Conservation (phyloP, 78 protist genomes). For the Monocercomonoides exilis region DNA sequence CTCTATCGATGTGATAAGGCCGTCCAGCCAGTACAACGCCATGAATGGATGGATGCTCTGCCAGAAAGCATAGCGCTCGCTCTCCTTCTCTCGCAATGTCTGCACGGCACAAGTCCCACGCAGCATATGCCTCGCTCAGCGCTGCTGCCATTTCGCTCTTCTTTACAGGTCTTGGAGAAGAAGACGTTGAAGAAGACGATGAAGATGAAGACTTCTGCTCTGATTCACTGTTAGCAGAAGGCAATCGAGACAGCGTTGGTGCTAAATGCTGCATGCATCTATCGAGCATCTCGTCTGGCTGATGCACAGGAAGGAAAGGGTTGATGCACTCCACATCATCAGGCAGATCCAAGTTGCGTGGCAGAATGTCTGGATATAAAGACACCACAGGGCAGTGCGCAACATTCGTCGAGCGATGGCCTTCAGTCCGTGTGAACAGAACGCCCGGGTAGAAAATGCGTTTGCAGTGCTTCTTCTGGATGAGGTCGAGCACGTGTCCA, state of each 20-base stretch:
- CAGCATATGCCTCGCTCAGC: background rate
- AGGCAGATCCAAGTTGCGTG: background rate
- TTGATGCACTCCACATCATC: background rate
- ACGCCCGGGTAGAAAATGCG: conserved; percentile 9
- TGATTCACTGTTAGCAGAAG: background rate
- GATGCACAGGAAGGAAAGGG: background rate
- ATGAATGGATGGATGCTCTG: background rate
- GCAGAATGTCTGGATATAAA: background rate
- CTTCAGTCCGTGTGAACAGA: background rate
- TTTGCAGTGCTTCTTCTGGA: background rate
- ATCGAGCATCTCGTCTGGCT: background rate
- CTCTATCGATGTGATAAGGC: conserved; percentile 27
- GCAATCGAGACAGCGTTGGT: background rate
- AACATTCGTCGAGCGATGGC: background rate
- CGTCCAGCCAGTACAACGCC: conserved; percentile 8
- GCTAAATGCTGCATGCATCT: background rate
- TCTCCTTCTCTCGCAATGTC: background rate
- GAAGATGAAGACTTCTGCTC: background rate
- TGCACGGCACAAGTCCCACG: background rate
- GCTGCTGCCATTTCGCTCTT: background rate
- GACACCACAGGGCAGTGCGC: conserved; percentile 19
- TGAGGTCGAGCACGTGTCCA: background rate
- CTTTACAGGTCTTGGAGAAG: too few species aligned
- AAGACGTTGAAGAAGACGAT: background rate
- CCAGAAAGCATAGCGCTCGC: background rate